Evolutionary conservation across 1,139 yeast species (phyloP), one percentile per base, ranked within the genome.

Genomic region (Kodamaea sp.): DNA sequence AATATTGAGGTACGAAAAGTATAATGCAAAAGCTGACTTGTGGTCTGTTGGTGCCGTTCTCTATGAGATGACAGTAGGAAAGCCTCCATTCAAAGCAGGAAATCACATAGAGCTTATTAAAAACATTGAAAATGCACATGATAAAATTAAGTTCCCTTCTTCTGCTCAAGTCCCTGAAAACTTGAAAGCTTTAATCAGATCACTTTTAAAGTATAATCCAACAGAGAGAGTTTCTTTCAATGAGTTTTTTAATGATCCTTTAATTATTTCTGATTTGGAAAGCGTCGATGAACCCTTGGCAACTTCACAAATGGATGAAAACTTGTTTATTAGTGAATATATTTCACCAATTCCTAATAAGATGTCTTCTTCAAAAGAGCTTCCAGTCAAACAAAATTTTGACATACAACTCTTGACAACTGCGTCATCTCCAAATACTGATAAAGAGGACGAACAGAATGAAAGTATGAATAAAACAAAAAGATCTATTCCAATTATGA

Each of bases 1-100:
- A 62, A 94, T 92, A 36, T 71, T 92, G 52, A 74, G 95, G 46
- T 89, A 88, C 58, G 97, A 94, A 58, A 92, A 89, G 62, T 92
- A 92, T 63, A 89, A 90, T 53, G 98, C 97, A 4, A 90, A 89
- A 58, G 97, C 97, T 1, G 98, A 92, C 59, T 67, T 92, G 47
- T 92, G 98, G 98, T 88, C 97, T 2, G 96, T 92, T 5, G 98
- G 98, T 4, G 95, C 97, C 0, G 97, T 92, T 0, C 66, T 89
- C 10, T 92, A 84, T 60, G 98, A 92, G 62, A 89, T 92, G 96
- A 76, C 88, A 9, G 90, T 86, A 25, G 97, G 98, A 7, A 84
- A 78, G 57, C 97, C 98, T 1, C 98, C 98, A 1, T 92, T 90
- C 60, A 80, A 84, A 47, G 98, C 98, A 3, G 80, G 84, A 5